Percentiles rank a stretch among this genome's conserved stretches.
phyloP scores from a whole-genome alignment of 768 basidiomycete species.

The Rubroboletus pulcherrimus region DNA sequence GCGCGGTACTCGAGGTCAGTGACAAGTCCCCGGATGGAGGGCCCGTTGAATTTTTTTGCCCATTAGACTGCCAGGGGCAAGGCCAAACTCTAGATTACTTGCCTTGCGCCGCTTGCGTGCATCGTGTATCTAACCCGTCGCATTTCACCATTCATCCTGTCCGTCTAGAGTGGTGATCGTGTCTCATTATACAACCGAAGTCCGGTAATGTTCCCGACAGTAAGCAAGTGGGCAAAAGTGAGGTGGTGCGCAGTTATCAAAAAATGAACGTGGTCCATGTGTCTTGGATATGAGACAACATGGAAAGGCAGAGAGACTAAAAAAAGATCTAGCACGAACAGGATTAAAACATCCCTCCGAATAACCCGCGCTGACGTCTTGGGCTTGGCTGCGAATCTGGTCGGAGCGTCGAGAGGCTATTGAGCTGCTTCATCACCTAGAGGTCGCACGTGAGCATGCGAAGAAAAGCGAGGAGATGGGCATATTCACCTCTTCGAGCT shows the following conservation, averaged over 20 bases:
- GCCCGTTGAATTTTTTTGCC: not conserved
- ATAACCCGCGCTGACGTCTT: slow-evolving; percentile 73
- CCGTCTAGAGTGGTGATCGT: slow-evolving; percentile 16
- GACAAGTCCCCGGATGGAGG: not conserved
- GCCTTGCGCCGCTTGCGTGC: not conserved
- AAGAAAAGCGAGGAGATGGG: not conserved
- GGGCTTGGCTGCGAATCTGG: slow-evolving; percentile 73
- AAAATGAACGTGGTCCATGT: slow-evolving; percentile 12
- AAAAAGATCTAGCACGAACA: not conserved
- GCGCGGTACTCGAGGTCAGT: slow-evolving; percentile 73
- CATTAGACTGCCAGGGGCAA: slow-evolving; percentile 34
- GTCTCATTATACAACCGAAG: slow-evolving; percentile 14
- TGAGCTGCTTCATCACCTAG: slow-evolving; percentile 94
- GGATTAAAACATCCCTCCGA: slow-evolving; percentile 70
- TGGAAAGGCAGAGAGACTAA: not conserved
- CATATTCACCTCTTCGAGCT: slow-evolving; percentile 80
- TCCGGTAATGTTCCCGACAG: not conserved
- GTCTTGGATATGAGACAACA: not conserved
- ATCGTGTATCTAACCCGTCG: not conserved
- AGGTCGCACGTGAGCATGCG: slow-evolving; percentile 1
- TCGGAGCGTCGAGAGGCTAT: slow-evolving; percentile 84
- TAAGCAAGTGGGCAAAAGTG: not conserved
- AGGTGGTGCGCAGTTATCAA: not conserved
- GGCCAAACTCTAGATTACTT: slow-evolving; percentile 38
- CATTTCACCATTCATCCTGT: not conserved